Evolutionary conservation across 441 rosid genomes (phyloP), one percentile per base, ranked within the genome.

Genomic region (Dalechampia spathulata): DNA sequence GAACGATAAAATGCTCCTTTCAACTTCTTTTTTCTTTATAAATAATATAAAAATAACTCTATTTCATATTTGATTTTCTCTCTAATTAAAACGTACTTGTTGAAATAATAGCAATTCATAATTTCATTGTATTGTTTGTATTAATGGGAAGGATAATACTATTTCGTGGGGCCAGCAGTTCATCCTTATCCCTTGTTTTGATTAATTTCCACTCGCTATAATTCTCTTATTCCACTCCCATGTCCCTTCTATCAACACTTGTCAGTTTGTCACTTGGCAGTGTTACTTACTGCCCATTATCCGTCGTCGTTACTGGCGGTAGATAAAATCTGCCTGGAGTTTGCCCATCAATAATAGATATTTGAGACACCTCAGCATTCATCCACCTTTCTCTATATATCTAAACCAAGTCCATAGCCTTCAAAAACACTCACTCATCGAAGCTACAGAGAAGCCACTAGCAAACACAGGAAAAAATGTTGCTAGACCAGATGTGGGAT

Each of bases 401-500:
- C 39, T 45, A 3, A 41, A 0, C 19, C 25, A 34, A n/a, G n/a
- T n/a, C n/a, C n/a, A n/a, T n/a, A n/a, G n/a, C 7, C 9, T 0
- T 2, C 5, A 5, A 0, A 1, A 17, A 40, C 6, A 1, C 16
- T n/a, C 8, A 30, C 0, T 9, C 6, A 17, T 16, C 2, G 43
- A 5, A n/a, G n/a, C n/a, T n/a, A n/a, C n/a, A n/a, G n/a, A n/a
- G n/a, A n/a, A n/a, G n/a, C n/a, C n/a, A n/a, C n/a, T n/a, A n/a
- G 53, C 17, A 23, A 14, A 28, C n/a, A n/a, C n/a, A 14, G 26
- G 4, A 40, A 6, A 45, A n/a, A n/a, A n/a, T 78, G 55, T 51
- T 91, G 69, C 77, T 91, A 0, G 96, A 86, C 53, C 82, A 75
- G 63, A 66, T 91, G 2, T 91, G 98, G 96, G 98, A 91, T 44